phyloP scores from a whole-genome alignment of 1,284 basidiomycete genomes.

The Erythrobasidium hasegawianum region DNA sequence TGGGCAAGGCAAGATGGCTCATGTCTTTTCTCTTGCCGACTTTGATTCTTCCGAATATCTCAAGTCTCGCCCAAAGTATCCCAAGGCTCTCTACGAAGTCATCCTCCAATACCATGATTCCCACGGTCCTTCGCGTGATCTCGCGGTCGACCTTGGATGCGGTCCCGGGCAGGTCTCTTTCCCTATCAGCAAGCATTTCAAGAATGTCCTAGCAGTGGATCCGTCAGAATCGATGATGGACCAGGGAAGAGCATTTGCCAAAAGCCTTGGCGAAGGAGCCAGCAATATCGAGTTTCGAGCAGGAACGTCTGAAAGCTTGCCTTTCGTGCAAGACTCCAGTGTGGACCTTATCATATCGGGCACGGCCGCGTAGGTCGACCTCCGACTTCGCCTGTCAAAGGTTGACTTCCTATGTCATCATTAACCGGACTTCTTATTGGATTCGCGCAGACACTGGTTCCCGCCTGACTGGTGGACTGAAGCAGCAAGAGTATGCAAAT shows the following conservation, averaged over 20 bases:
- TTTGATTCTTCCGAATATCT: neutral
- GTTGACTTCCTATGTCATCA: too few relatives aligned
- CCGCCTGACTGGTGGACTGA: conserved; percentile 7
- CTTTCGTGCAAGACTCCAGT: neutral
- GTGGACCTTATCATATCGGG: conserved; percentile 2
- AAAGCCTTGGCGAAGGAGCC: neutral
- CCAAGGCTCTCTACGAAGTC: neutral
- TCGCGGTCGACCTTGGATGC: conserved; percentile 2
- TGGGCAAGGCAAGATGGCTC: neutral
- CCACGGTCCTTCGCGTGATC: neutral
- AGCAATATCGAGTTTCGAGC: neutral
- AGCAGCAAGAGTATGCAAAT: neutral
- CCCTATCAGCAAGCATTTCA: neutral
- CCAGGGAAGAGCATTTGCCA: neutral
- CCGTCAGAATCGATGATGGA: conserved; percentile 4
- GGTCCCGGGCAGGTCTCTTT: conserved; percentile 5
- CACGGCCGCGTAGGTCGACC: neutral
- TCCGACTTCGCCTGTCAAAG: neutral
- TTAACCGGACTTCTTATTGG: neutral
- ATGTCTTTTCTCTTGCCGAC: neutral
- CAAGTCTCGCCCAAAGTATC: neutral
- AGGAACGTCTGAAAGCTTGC: neutral
- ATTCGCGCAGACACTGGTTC: neutral
- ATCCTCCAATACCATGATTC: neutral
- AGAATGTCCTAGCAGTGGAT: neutral